Evolutionary conservation across 169 alveolate genomes (phyloP), one percentile per base, ranked within the genome.

Genomic region (Plasmodium inui): DNA sequence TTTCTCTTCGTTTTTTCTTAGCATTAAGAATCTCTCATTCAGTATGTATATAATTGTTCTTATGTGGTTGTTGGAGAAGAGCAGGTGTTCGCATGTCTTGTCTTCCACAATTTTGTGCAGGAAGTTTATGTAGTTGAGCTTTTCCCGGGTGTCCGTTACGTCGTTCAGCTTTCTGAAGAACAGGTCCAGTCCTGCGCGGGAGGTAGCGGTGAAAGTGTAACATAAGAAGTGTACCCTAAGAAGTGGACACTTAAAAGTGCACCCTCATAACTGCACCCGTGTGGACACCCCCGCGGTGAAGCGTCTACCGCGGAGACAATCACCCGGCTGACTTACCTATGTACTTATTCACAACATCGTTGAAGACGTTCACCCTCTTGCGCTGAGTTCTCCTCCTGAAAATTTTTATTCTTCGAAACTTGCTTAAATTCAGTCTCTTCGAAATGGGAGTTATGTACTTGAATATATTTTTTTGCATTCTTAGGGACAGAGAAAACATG

Each of bases 381-480:
- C 14, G 73, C 32, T 72, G 84, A n/a, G 34, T 91, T 71, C 84
- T 83, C 82, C 57, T 90, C 83, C 92, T 71, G 55, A 91, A 82
- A 28, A 71, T 12, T 30, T 91, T 80, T 8, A 81, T 44, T 82
- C 57, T 70, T 41, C 92, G 46, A 30, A 82, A 71, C 74, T 71
- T 91, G n/a, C 73, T 82, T 72, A 91, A 82, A 67, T 57, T 91
- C 22, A 91, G 34, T 72, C 61, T 91, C 26, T 72, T 91, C 73
- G 95, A 91, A 70, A 91, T 70, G 55, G 95, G 95, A 81, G 84
- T 91, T 14, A 91, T 91, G 76, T 91, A 91, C 57, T 91, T 91
- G 74, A 82, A 91, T 37, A 91, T 46, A 78, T 91, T 82, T 91
- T 82, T 91, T 82, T 91, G 95, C 95, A 91, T 91, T 91, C 92